Base-by-base conservation (phyloP, 768 basidiomycete genomes). In the Russula emetica region DNA sequence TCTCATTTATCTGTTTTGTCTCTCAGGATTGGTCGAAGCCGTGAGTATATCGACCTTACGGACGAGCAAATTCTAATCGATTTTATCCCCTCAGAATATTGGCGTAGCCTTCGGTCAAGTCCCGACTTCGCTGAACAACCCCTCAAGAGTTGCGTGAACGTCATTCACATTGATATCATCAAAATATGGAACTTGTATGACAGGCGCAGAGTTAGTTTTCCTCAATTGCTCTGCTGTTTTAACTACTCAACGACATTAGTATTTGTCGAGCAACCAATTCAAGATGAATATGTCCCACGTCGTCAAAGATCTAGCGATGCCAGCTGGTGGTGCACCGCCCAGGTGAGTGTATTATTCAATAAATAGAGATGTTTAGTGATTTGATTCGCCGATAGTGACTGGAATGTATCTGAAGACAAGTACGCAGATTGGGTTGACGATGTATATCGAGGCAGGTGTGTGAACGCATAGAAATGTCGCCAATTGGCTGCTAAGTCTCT, bases 141-240 rank as follows among this genome's bases (percentile, higher is more conserved):
- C n/a, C 92, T 54, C 90, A 79, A 66, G 88, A 86, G 68, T 88
- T 88, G 61, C 81, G 77, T 59, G n/a, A 28, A 59, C 24, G 16
- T 51, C 36, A 59, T 59, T 59, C 58, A 59, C 13, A 9, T 26
- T 1, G 49, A 59, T 51, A 51, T 59, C 1, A 26, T 59, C n/a
- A 26, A 38, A 5, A 28, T 59, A 28, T 59, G 58, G 58, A 59
- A 59, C 13, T 26, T 59, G 34, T 36, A 50, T 13, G 58, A 59
- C 18, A 36, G 14, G 2, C 20, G 3, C 22, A 36, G 10, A 20
- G 58, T 50, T n/a, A 28, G 58, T n/a, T 26, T 9, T 3, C 32
- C 11, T 8, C 4, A 20, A 9, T 28, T 38, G 3, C 20, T 9
- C 9, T 47, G 9, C 16, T 13, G 7, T 14, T 45, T 47, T 38